Percentiles rank a stretch among this genome's conserved stretches.
Evolutionary conservation across 352 stramenopile species (phyloP).

Genomic region (Thraustotheca clavata): DNA sequence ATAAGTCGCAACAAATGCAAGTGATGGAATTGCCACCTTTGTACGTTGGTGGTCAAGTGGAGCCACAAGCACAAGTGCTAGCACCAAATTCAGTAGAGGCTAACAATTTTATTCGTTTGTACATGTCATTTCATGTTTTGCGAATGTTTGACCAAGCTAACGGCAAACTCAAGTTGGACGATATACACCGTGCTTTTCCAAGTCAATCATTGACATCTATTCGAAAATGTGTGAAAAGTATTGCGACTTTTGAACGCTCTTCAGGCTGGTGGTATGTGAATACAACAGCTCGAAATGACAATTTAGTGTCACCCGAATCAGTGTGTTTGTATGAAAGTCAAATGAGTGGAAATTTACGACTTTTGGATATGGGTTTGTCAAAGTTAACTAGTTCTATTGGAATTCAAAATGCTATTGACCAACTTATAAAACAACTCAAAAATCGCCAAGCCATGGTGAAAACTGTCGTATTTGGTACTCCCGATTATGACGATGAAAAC

Average conservation of each 20-base stretch:
- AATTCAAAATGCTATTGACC: conserved; percentile 59
- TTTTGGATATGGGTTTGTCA: conserved; percentile 69
- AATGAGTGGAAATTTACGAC: conserved; percentile 68
- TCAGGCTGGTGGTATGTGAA: conserved; percentile 75
- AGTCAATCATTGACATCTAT: conserved; percentile 73
- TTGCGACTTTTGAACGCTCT: conserved; percentile 72
- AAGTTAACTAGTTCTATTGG: conserved; percentile 62
- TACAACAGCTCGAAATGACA: too few relatives aligned
- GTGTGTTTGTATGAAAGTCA: conserved; percentile 82
- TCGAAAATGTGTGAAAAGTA: conserved; percentile 77
- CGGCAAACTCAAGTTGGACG: conserved; percentile 69
- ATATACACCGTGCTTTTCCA: conserved; percentile 67
- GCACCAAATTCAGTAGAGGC: conserved; percentile 64
- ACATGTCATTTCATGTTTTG: conserved; percentile 82
- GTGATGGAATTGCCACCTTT: conserved; percentile 67
- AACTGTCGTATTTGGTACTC: conserved; percentile 37
- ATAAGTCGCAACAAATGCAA: conserved; percentile 66
- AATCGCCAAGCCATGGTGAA: conserved; percentile 42
- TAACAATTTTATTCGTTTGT: conserved; percentile 76
- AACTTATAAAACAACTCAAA: conserved; percentile 62
- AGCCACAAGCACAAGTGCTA: conserved; percentile 74
- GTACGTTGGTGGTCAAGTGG: conserved; percentile 67
- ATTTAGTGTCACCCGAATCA: conserved; percentile 65
- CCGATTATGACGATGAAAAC: conserved; percentile 44
- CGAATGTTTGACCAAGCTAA: conserved; percentile 76